Evolutionary conservation across 495 filamentous ascomycete genomes (phyloP).

Genomic region (Talaromyces wortmannii): DNA sequence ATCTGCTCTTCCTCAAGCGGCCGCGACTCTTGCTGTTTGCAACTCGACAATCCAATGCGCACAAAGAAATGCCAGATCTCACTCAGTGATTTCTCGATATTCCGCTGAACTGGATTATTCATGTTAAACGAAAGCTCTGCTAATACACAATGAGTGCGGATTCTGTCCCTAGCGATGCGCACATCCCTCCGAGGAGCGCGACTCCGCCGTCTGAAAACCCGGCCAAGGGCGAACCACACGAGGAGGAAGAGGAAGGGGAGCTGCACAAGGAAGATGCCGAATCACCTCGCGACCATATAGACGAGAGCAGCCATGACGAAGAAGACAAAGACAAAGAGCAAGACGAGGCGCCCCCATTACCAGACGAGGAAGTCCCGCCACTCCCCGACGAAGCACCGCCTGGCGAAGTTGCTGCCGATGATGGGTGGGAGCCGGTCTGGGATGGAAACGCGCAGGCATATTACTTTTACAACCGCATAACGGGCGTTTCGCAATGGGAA

Average conservation of each 20-base stretch:
- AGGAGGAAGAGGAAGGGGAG: not conserved
- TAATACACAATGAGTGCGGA: conserved; percentile 1
- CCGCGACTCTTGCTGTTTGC: not conserved
- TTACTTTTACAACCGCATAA: conserved; percentile 89
- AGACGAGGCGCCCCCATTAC: conserved; percentile 39
- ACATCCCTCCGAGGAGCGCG: not conserved
- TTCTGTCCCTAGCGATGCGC: not conserved
- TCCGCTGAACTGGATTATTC: too few species aligned
- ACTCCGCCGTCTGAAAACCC: not conserved
- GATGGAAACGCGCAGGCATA: conserved; percentile 61
- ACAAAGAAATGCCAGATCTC: not conserved
- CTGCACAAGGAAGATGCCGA: not conserved
- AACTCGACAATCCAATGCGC: not conserved
- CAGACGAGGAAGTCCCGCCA: conserved; percentile 39
- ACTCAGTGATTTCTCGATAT: too few species aligned
- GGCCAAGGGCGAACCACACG: not conserved
- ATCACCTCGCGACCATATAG: not conserved
- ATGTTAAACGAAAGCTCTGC: not conserved
- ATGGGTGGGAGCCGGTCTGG: conserved; percentile 89
- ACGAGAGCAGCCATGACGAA: not conserved
- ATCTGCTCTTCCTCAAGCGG: too few species aligned
- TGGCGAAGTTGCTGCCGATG: conserved; percentile 43
- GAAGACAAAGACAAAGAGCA: conserved; percentile 11
- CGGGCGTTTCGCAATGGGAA: conserved; percentile 72
- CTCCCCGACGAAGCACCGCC: conserved; percentile 49